Base-by-base conservation (phyloP, 441 rosid genomes). In the Sinapis alba region DNA sequence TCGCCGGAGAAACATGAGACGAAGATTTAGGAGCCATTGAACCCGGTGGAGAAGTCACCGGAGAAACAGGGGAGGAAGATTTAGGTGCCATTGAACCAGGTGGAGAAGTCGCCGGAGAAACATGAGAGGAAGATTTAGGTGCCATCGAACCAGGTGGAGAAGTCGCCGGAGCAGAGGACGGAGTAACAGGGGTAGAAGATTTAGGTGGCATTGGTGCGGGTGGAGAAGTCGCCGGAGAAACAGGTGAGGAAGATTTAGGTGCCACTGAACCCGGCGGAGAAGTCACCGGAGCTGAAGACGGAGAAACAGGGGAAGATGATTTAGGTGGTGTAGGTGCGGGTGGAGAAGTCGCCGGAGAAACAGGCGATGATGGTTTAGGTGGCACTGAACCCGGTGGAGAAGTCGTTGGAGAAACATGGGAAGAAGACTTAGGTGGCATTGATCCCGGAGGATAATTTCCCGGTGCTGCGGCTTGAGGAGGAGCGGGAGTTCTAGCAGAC, bases 401-500 rank as follows among this genome's bases (percentile, higher is more conserved):
- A 4, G 41, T 12, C 2, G 19, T 3, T 43, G 74, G 75, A 27
- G 68, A 47, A 50, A 30, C 68, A 47, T 21, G 47, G 26, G 79
- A 41, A 7, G 73, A 41, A 38, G 73, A 69, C 5, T 26, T 59
- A 45, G 74, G 74, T 27, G 74, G 9, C 41, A 28, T 60, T 12
- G 66, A 3, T 15, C 69, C 70, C 15, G 82, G 63, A 0, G 79
- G 36, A 16, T 23, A 50, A 7, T 16, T 50, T 50, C 56, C 57
- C 6, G 81, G 81, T 0, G 71, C 11, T 10, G 74, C 45, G 2
- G 78, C 32, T 2, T 62, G 71, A 41, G 77, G 80, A 77, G 80
- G 80, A 71, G 80, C 38, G 12, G 47, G 2, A 69, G 21, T 0
- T 10, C 76, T 79, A 7, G 21, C 23, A 41, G 89, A 76, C 64